A percentile compares a stretch with the other conserved stretches of the same genome.
Conservation (phyloP, 2,329 filamentous ascomycete genomes). For the Basipetospora chlamydospora region DNA sequence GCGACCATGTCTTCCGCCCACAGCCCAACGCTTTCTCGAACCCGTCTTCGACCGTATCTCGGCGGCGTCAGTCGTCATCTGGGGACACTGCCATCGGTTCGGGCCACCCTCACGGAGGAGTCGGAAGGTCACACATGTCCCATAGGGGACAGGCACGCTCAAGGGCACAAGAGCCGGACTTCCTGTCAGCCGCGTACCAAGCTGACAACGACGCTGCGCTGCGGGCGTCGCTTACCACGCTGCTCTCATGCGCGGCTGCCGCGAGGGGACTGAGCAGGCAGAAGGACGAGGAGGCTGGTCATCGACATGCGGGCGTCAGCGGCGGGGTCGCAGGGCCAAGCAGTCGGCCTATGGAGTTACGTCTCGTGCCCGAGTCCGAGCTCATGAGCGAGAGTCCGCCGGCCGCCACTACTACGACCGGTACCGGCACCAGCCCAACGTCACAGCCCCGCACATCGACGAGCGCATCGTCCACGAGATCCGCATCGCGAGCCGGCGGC, state of each 20-base stretch:
- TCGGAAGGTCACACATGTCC: constrained; percentile 33
- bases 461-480: constrained; percentile 13
- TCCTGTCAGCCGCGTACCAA: constrained; percentile 61
- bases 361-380: constrained; percentile 46
- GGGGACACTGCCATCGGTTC: constrained; percentile 31
- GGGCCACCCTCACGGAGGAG: constrained; percentile 33
- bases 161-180: constrained; percentile 37
- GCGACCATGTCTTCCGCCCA: constrained; percentile 53
- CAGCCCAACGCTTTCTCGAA: constrained; percentile 90
- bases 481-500: constrained; percentile 13
- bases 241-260: constrained; percentile 87
- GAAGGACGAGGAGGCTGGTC: constrained; percentile 25
- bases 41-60: constrained; percentile 41
- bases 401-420: constrained; percentile 6
- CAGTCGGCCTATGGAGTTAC: constrained; percentile 41
- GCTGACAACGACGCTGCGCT: constrained; percentile 88
- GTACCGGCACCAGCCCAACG: constrained; percentile 7
- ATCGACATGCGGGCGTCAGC: constrained; percentile 15
- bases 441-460: constrained; percentile 13
- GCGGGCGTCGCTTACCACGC: constrained; percentile 81
- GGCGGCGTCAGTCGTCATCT: constrained; percentile 12
- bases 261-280: constrained; percentile 67
- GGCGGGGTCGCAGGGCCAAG: constrained; percentile 26
- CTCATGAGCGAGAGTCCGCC: constrained; percentile 25
- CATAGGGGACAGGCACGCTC: constrained; percentile 32